Evolutionary conservation across 306 rosid species (phyloP), one percentile per base, ranked within the genome.

Genomic region (Begonia peltatifolia): DNA sequence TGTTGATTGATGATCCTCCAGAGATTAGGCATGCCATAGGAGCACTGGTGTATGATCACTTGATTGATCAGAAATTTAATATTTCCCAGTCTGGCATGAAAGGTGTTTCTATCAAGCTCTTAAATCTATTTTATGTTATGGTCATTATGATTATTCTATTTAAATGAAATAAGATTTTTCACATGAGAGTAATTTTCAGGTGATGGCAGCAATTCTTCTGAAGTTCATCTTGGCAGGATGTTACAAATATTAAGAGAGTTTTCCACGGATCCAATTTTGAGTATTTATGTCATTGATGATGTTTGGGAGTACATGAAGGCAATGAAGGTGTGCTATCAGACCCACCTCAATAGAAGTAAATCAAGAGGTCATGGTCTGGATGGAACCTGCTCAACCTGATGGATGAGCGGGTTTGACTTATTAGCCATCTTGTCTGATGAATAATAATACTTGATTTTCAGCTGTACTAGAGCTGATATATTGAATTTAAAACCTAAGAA

Each of bases 281-380:
- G 90, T 61, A 67, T 72, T 61, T 90, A 90, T 54, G 97, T 90
- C 63, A 87, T 90, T 54, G 97, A 90, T 65, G 97, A 83, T 67
- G 95, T 90, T 46, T 90, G 97, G 97, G 97, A 90, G 58, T 85
- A 85, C 79, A 90, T 90, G 97, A 67, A 77, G 61, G 94, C 95
- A 41, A 85, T 80, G 68, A 90, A 90, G 97, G 97, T 90, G 50
- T 57, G 69, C 54, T 47, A 55, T 42, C 20, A 44, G 42, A 44
- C 50, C 54, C 14, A 9, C 25, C 42, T 57, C 9, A 12, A 22
- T 7, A 49, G 23, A 57, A 49, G 54, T 30, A 16, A 22, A 42
- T 46, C 9, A 5, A 57, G 11, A 12, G 23, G 30, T 10, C 15
- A 16, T 56, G 60, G 9, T 16, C 41, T 56, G 14, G 30, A 51